A percentile compares a stretch with the other conserved stretches of the same genome.
phyloP scores from a whole-genome alignment of 768 basidiomycete genomes.

The Mycena chlorophos region DNA sequence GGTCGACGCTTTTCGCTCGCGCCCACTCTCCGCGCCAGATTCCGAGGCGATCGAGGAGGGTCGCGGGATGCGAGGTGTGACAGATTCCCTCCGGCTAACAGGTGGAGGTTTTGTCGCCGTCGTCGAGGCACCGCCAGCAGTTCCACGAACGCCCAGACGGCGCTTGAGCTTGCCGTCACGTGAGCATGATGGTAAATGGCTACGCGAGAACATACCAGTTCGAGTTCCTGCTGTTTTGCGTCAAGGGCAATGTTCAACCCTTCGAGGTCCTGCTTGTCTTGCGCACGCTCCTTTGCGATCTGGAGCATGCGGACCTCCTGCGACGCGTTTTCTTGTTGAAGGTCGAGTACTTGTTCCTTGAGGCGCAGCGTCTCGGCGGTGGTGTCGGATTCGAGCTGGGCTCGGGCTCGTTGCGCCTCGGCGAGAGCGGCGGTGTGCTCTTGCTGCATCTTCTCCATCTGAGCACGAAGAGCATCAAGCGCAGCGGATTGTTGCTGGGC shows the following conservation, averaged over 20 bases:
- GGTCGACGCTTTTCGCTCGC: constrained; percentile 21
- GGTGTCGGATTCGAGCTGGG: constrained; percentile 44
- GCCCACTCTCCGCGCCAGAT: constrained; percentile 37
- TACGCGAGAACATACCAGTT: constrained; percentile 63
- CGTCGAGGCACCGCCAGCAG: constrained; percentile 55
- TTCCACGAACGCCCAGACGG: constrained; percentile 55
- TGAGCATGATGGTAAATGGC: not conserved
- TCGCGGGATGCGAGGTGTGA: constrained; percentile 52
- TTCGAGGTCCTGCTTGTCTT: constrained; percentile 74
- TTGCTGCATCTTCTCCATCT: constrained; percentile 52
- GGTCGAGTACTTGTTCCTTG: constrained; percentile 58
- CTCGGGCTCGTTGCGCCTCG: constrained; percentile 45
- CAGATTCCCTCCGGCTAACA: constrained; percentile 57
- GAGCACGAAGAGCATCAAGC: constrained; percentile 51
- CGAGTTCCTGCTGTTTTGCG: constrained; percentile 92
- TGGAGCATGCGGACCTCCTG: constrained; percentile 79
- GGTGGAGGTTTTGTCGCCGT: constrained; percentile 38
- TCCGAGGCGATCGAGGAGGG: constrained; percentile 61
- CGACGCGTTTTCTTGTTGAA: constrained; percentile 80
- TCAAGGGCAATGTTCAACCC: constrained; percentile 89
- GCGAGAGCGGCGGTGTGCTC: constrained; percentile 51
- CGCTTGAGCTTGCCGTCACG: constrained; percentile 56
- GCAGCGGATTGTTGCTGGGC: constrained; percentile 57
- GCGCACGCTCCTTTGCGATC: constrained; percentile 60
- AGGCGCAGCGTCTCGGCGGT: constrained; percentile 55